These are phyloP conservation scores for Yarrowia sp. DNA, from an alignment of 805 yeast genomes.

Conservation along the genomic window DNA sequence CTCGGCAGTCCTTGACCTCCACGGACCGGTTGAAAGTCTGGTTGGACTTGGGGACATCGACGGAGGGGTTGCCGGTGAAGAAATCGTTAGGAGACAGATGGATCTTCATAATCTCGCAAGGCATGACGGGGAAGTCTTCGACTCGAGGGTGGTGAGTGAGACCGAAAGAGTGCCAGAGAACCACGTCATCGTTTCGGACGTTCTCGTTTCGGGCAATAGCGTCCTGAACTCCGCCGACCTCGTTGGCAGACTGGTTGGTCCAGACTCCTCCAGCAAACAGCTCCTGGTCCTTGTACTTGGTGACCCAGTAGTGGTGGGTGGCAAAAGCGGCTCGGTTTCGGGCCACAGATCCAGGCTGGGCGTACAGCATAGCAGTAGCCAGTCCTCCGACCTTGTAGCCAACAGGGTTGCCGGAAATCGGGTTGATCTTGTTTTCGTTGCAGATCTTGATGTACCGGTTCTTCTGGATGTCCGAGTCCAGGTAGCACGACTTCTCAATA, in stretches of 20 bases:
- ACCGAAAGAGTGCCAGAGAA: conserved; percentile 79
- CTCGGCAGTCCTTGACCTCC: conserved; percentile 33
- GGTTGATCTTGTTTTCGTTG: conserved; percentile 69
- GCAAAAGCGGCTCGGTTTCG: conserved; percentile 71
- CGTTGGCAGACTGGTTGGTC: conserved; percentile 71
- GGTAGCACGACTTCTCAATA: conserved; percentile 66
- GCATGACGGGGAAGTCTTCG: conserved; percentile 90
- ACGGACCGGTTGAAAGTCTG: conserved; percentile 65
- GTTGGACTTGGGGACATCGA: conserved; percentile 70
- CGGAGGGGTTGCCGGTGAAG: conserved; percentile 73
- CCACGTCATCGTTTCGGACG: conserved; percentile 71
- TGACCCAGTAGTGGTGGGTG: conserved; percentile 77
- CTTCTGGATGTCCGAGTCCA: conserved; percentile 73
- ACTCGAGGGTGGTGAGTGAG: conserved; percentile 79
- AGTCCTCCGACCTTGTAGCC: conserved; percentile 76
- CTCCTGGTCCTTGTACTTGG: conserved; percentile 70
- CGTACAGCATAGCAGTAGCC: conserved; percentile 73
- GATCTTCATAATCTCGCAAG: conserved; percentile 71
- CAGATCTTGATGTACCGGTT: conserved; percentile 72
- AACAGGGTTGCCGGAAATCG: conserved; percentile 67
- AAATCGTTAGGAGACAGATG: conserved; percentile 67
- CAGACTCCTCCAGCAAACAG: conserved; percentile 80
- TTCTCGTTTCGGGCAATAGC: conserved; percentile 57
- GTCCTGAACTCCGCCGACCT: conserved; percentile 70
- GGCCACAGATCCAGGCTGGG: conserved; percentile 61